phyloP scores from a whole-genome alignment of 257 asterid genomes.

The Lithospermum erythrorhizon region DNA sequence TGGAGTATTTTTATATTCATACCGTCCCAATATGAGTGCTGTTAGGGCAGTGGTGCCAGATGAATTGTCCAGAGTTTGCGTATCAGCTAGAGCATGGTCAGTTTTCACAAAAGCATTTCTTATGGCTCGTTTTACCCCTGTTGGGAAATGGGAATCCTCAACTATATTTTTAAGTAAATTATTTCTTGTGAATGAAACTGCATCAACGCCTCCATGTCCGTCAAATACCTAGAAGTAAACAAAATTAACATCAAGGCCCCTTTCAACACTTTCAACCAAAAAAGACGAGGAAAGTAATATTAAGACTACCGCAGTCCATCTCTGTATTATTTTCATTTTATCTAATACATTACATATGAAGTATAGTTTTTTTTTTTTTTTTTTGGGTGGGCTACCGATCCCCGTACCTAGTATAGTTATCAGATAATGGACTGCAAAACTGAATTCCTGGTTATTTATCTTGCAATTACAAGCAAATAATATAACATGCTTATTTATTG shows the following conservation, averaged over 20 bases:
- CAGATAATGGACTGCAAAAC: too few species aligned
- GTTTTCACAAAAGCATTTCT: constrained; percentile 72
- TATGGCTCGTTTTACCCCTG: constrained; percentile 60
- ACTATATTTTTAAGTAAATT: constrained; percentile 67
- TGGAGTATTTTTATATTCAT: background rate
- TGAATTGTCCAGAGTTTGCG: constrained; percentile 64
- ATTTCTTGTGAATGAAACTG: constrained; percentile 56
- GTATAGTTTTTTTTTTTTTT: too few species aligned
- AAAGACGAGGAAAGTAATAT: too few species aligned
- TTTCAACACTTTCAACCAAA: background rate
- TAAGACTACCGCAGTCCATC: too few species aligned
- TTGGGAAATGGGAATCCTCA: constrained; percentile 61
- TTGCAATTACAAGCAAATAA: too few species aligned
- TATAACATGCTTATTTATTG: too few species aligned
- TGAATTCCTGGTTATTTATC: too few species aligned
- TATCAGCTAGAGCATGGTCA: constrained; percentile 75
- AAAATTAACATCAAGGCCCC: background rate
- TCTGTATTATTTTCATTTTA: too few species aligned
- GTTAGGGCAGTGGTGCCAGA: constrained; percentile 92
- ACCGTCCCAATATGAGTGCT: constrained; percentile 77
- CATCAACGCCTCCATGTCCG: constrained; percentile 97
- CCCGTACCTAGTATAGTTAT: too few species aligned
- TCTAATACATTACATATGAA: too few species aligned
- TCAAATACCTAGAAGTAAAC: constrained; percentile 63
- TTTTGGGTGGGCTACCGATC: too few species aligned